phyloP scores from a whole-genome alignment of 495 filamentous ascomycete genomes.

The Tuber magnatum region DNA sequence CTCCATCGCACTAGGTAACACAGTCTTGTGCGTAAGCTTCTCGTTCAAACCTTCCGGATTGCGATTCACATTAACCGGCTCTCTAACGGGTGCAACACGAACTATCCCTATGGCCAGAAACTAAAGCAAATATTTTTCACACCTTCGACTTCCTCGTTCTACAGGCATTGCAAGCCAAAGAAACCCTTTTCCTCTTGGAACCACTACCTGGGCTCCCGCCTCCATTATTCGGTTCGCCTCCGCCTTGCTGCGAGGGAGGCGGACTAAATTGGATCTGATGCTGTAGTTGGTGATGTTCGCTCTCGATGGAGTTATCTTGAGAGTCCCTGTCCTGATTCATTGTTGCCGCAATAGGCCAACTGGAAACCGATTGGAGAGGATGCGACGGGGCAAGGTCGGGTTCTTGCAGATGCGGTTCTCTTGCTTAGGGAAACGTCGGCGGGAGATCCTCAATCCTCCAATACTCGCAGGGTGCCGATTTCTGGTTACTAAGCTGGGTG shows the following conservation, averaged over 20 bases:
- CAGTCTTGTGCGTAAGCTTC: constrained; percentile 5
- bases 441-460: background rate
- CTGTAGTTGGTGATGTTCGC: constrained; percentile 5
- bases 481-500: background rate
- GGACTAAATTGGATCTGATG: constrained; percentile 27
- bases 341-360: constrained; percentile 1
- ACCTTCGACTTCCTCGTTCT: constrained; percentile 48
- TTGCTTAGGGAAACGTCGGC: background rate
- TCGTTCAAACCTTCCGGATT: background rate
- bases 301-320: constrained; percentile 18
- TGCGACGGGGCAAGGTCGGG: constrained; percentile 10
- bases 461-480: background rate
- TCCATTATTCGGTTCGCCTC: background rate
- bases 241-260: constrained; percentile 9
- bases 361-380: constrained; percentile 4
- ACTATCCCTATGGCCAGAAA: background rate
- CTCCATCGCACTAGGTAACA: constrained; percentile 45
- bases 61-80: background rate
- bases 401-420: background rate
- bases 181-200: constrained; percentile 36
- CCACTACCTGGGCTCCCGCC: background rate
- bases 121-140: constrained; percentile 18
- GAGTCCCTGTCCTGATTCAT: constrained; percentile 32
- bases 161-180: constrained; percentile 47
- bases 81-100: background rate